Base-by-base conservation (phyloP, 441 rosid genomes). In the Capsella rubella region DNA sequence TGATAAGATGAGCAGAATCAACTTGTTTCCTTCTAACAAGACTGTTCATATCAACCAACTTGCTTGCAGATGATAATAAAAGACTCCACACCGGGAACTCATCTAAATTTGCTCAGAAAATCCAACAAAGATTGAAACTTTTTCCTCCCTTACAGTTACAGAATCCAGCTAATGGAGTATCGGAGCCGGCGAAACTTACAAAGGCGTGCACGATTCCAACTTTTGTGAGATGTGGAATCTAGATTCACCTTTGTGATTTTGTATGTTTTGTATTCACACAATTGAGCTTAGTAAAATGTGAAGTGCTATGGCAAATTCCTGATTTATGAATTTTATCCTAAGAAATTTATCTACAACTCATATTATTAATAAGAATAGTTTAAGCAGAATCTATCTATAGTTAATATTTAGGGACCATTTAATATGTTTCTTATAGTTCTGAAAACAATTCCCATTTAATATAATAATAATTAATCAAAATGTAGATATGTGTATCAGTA, bases 21-120 rank as follows among this genome's bases (percentile, higher is more conserved):
- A 95, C 99, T 85, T 87, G 98, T 72, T 95, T 95, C 78, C 99
- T 90, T 85, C 99, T 85, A 14, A 87, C 83, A 78, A 95, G 68
- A 77, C 88, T 74, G 74, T 83, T 72, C 82, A 76, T 82, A 51
- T 65, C 45, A 49, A 65, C 64, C 40, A 50, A 55, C 11, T 16
- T 34, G 35, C 55, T 13, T 21, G 25, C 25, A 21, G 25, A 21
- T 21, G 46, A 67, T 35, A 27, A 55, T 3, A 18, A 15, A 73
- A 16, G 32, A 73, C 32, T 63, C 49, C n/a, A 32, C 58, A 42
- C 21, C 6, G 37, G 9, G 27, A 47, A 70, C 73, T 58, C 82
- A 51, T 69, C n/a, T 31, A 67, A 42, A 12, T 14, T 59, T 10
- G 25, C 75, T 32, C 37, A 31, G 71, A 31, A 37, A 37, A 10